These are phyloP conservation scores for Hibiscus trionum DNA, from an alignment of 345 rosid species.

Conservation along the genomic window DNA sequence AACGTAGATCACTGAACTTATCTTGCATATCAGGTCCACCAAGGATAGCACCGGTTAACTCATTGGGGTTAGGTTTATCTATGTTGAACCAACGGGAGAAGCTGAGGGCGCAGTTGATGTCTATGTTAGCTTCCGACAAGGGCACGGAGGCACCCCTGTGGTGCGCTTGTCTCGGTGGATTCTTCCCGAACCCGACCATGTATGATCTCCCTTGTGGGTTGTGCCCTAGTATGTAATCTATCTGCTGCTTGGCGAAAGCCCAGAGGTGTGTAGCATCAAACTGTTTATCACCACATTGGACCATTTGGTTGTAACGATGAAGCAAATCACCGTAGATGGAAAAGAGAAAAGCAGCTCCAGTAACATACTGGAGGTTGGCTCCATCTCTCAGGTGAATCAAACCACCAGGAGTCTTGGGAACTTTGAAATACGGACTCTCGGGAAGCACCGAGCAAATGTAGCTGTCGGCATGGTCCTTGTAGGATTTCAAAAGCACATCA, in stretches of 20 bases:
- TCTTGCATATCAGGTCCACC: conserved; percentile 85
- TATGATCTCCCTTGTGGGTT: conserved; percentile 75
- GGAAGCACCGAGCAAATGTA: conserved; percentile 69
- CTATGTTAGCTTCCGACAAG: background rate
- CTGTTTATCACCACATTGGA: background rate
- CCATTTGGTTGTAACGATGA: background rate
- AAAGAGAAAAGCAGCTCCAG: background rate
- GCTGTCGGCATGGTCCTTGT: conserved; percentile 65
- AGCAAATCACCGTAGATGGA: background rate
- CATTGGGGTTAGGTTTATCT: conserved; percentile 53
- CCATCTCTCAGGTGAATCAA: conserved; percentile 78
- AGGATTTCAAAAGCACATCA: conserved; percentile 24
- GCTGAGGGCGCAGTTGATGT: conserved; percentile 52
- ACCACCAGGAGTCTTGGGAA: conserved; percentile 65
- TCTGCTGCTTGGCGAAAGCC: conserved; percentile 12
- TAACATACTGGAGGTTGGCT: conserved; percentile 37
- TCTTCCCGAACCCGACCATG: conserved; percentile 83
- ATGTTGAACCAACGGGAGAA: conserved; percentile 46
- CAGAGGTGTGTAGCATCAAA: background rate
- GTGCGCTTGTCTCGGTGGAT: conserved; percentile 76
- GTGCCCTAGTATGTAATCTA: conserved; percentile 69
- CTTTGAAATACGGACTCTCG: conserved; percentile 60
- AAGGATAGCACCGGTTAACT: conserved; percentile 71
- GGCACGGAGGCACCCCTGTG: conserved; percentile 86
- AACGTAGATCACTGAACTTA: conserved; percentile 52